Conservation (phyloP, 2,329 filamentous ascomycete species). For the Paraphaeosphaeria sporulosa region DNA sequence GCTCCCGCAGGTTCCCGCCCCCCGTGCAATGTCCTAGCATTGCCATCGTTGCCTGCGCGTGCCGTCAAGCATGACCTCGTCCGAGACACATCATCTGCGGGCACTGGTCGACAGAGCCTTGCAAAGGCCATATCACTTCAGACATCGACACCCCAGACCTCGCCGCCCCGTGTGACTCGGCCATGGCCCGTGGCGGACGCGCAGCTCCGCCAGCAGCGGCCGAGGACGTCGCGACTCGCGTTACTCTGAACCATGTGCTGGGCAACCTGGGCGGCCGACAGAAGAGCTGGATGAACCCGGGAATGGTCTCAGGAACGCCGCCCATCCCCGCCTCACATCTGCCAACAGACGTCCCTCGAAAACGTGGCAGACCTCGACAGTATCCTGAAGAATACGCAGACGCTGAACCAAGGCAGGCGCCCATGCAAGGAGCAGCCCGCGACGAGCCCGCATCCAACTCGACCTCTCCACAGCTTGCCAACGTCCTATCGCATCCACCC, state of each 20-base stretch:
- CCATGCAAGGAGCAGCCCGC: neutral
- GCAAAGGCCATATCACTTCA: constrained; percentile 14
- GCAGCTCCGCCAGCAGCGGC: constrained; percentile 17
- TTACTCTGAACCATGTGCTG: constrained; percentile 37
- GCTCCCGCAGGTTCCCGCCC: neutral
- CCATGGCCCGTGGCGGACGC: constrained; percentile 21
- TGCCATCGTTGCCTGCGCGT: neutral
- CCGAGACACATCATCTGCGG: constrained; percentile 19
- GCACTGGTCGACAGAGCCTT: constrained; percentile 20
- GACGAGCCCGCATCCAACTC: constrained; percentile 38
- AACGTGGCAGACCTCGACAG: constrained; percentile 24
- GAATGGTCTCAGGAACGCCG: neutral
- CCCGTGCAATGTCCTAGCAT: neutral
- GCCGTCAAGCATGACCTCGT: constrained; percentile 26
- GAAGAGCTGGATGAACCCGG: constrained; percentile 42
- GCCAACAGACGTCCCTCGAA: constrained; percentile 9
- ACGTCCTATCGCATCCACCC: constrained; percentile 24
- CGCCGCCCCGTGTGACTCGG: constrained; percentile 1
- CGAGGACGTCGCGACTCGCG: constrained; percentile 24
- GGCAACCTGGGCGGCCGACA: constrained; percentile 39
- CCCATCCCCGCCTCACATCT: neutral
- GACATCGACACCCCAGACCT: neutral
- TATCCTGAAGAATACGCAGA: constrained; percentile 4
- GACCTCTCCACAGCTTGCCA: constrained; percentile 45
- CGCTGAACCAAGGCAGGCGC: neutral